Evolutionary conservation across 805 yeast genomes (phyloP).

Genomic region (Grigorovia transvaalensis): DNA sequence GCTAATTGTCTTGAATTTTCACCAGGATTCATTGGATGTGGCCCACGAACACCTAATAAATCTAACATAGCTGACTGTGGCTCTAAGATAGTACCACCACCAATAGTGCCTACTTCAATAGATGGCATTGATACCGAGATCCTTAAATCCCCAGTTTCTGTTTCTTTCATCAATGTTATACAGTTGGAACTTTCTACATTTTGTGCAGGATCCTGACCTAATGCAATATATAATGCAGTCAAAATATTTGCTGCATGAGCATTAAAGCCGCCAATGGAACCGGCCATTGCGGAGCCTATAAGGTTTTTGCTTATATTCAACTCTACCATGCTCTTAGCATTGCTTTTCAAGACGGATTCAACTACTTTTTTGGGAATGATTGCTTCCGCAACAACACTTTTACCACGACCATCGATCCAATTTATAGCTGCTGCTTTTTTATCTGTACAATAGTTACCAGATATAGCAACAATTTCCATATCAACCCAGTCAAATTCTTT

Average conservation of each 20-base stretch:
- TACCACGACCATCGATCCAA: conserved; percentile 99
- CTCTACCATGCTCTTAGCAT: conserved; percentile 85
- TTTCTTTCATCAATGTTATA: conserved; percentile 87
- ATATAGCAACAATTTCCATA: conserved; percentile 84
- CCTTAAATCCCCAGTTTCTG: conserved; percentile 66
- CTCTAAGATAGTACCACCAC: conserved; percentile 96
- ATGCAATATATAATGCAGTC: conserved; percentile 87
- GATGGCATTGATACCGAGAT: conserved; percentile 99
- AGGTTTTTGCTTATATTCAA: conserved; percentile 81
- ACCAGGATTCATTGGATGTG: conserved; percentile 89
- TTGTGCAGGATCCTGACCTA: conserved; percentile 99
- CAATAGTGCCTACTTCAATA: conserved; percentile 97
- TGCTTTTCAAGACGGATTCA: conserved; percentile 73
- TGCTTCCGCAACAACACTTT: conserved; percentile 94
- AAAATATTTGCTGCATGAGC: conserved; percentile 97
- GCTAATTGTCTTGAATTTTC: conserved; percentile 91
- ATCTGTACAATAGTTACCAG: conserved; percentile 97
- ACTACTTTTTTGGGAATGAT: conserved; percentile 77
- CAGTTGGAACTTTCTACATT: conserved; percentile 96
- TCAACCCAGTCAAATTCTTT: conserved; percentile 88
- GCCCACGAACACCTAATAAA: conserved; percentile 88
- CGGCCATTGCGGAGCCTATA: conserved; percentile 97
- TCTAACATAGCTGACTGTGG: conserved; percentile 97
- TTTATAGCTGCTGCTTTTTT: conserved; percentile 96
- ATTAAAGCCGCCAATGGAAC: conserved; percentile 94